These are phyloP conservation scores for Tylopilus felleus DNA, from an alignment of 768 basidiomycete species.

Conservation along the genomic window DNA sequence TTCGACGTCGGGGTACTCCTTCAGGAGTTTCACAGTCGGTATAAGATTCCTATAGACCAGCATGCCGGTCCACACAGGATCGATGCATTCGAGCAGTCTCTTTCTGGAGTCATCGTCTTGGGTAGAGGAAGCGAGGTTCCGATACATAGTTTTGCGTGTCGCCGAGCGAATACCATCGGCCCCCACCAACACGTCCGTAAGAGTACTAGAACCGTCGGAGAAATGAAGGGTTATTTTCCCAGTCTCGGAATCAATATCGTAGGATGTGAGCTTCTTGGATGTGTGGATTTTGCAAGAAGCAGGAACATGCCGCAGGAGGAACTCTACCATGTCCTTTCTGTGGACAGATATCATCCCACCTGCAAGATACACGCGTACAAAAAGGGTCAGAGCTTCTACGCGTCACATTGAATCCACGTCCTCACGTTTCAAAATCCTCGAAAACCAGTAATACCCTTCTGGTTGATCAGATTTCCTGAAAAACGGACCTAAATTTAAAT, in stretches of 20 bases:
- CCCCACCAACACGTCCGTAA: background rate
- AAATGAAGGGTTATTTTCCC: background rate
- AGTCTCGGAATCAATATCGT: background rate
- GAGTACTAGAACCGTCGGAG: background rate
- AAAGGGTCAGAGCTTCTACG: no score
- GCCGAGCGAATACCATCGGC: background rate
- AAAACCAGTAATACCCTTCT: no score
- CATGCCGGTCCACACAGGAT: background rate
- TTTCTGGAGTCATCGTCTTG: background rate
- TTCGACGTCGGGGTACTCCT: background rate
- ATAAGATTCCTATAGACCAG: background rate
- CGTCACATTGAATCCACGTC: no score
- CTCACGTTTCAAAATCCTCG: no score
- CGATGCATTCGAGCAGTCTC: background rate
- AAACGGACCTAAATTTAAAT: background rate
- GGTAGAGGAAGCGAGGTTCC: background rate
- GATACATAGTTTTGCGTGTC: background rate
- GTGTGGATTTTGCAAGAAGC: background rate
- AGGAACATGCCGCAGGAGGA: background rate
- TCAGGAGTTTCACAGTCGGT: background rate
- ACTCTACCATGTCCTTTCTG: background rate
- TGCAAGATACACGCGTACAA: background rate
- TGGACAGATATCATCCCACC: background rate
- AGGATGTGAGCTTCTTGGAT: background rate
- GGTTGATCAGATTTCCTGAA: no score